These are phyloP conservation scores for Cercospora citrullina DNA, from an alignment of 2,329 filamentous ascomycete genomes.

Conservation along the genomic window DNA sequence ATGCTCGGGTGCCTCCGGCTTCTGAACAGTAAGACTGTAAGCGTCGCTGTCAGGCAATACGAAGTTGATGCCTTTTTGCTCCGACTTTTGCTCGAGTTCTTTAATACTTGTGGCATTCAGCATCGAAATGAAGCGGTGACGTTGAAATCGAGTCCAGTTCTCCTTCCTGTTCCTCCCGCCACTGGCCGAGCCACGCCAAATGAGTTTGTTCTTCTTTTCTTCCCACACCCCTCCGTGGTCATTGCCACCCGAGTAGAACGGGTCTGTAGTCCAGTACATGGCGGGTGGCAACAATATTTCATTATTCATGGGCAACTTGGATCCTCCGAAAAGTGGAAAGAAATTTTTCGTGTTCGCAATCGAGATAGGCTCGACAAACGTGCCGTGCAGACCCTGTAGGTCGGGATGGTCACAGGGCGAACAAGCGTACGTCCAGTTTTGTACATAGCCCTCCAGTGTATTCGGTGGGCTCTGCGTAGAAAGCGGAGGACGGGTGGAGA, in stretches of 20 bases:
- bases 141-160: slow-evolving; percentile 72
- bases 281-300: slow-evolving; percentile 54
- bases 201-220: slow-evolving; percentile 43
- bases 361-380: slow-evolving; percentile 52
- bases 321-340: slow-evolving; percentile 53
- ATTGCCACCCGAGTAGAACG: slow-evolving; percentile 46
- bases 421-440: slow-evolving; percentile 49
- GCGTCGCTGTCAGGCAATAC: slow-evolving; percentile 41
- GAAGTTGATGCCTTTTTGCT: slow-evolving; percentile 41
- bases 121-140: slow-evolving; percentile 74
- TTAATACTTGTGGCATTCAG: slow-evolving; percentile 64
- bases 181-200: slow-evolving; percentile 53
- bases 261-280: slow-evolving; percentile 51
- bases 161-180: slow-evolving; percentile 50
- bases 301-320: slow-evolving; percentile 53
- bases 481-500: slow-evolving; percentile 41
- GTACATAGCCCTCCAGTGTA: slow-evolving; percentile 49
- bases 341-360: slow-evolving; percentile 47
- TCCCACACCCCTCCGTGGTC: slow-evolving; percentile 45
- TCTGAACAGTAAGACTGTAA: slow-evolving; percentile 41
- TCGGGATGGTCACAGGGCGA: slow-evolving; percentile 50
- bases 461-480: slow-evolving; percentile 33
- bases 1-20: slow-evolving; percentile 16
- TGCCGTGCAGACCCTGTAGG: slow-evolving; percentile 49
- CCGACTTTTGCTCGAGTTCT: slow-evolving; percentile 48